phyloP scores from a whole-genome alignment of 257 asterid genomes.

The Solanum corneliomulleri region DNA sequence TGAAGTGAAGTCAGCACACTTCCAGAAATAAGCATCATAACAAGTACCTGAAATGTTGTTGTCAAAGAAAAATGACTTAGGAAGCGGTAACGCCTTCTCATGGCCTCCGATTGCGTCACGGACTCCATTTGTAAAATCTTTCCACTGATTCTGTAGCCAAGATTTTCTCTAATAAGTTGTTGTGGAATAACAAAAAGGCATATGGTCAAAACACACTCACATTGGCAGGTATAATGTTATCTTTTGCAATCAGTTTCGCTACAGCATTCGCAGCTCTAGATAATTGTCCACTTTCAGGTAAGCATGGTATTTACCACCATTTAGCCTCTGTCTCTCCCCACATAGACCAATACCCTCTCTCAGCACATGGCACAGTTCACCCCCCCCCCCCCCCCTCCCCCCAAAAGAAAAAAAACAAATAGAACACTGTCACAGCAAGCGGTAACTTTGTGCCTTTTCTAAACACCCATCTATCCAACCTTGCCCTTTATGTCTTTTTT shows the following conservation, averaged over 20 bases:
- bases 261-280: background rate
- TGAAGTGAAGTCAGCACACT: background rate
- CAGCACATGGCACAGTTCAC: background rate
- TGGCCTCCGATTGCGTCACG: constrained; percentile 76
- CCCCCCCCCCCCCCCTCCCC: background rate
- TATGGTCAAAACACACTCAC: background rate
- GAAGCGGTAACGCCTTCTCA: constrained; percentile 85
- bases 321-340: background rate
- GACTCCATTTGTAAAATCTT: constrained; percentile 78
- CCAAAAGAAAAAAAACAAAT: background rate
- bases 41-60: constrained; percentile 73
- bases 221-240: background rate
- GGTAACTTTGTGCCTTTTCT: background rate
- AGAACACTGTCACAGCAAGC: background rate
- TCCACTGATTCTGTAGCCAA: constrained; percentile 61
- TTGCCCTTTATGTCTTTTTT: background rate
- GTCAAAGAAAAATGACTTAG: constrained; percentile 92
- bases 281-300: background rate
- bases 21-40: background rate
- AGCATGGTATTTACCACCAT: background rate
- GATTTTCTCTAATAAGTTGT: constrained; percentile 15
- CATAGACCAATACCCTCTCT: background rate
- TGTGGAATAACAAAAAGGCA: background rate
- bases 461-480: background rate
- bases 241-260: background rate